Base-by-base conservation (phyloP, 371 early-diverging fungal species). In the Enterocytospora artemiae region DNA sequence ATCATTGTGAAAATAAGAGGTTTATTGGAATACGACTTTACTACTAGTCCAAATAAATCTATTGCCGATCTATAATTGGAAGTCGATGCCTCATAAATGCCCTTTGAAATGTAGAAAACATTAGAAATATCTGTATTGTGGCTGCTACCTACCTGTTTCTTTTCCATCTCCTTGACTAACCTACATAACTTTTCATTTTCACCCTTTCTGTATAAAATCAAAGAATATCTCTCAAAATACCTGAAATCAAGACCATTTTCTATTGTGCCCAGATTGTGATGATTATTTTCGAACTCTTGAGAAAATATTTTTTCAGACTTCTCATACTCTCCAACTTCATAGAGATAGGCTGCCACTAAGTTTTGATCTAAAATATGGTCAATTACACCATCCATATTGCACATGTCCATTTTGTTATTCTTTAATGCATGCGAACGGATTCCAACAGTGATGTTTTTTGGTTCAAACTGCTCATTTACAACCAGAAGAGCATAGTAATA, bases 321-420 rank as follows among this genome's bases (percentile, higher is more conserved):
- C 16, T 57, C 53, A 44, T 44, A 59, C 24, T 73, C 59, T 32
- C 65, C 65, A 39, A 57, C 60, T 43, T 66, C 59, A 27, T 71
- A 71, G 9, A 61, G 46, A 31, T 71, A 61, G 39, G 72, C 58
- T 12, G 55, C 74, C 7, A 68, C 25, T 43, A 76, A 18, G 18
- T 65, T 61, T 37, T 54, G 45, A 53, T 67, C 36, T 22, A 25
- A 69, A 31, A 4, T 44, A 44, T 24, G 16, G 24, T 28, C 18
- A 25, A 14, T 34, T 31, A 36, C 12, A 14, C 27, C 32, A 22
- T 41, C 24, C 36, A 27, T 34, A 24, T 32, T 24, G 43, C 27
- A 52, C 5, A 37, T 28, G 52, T 32, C 20, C 28, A n/a, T 18
- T 24, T 57, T 62, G 32, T n/a, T 32, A 34, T 22, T 2, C 16